These are phyloP conservation scores for Loxodes magnus DNA, from an alignment of 73 alveolate genomes.

Conservation along the genomic window DNA sequence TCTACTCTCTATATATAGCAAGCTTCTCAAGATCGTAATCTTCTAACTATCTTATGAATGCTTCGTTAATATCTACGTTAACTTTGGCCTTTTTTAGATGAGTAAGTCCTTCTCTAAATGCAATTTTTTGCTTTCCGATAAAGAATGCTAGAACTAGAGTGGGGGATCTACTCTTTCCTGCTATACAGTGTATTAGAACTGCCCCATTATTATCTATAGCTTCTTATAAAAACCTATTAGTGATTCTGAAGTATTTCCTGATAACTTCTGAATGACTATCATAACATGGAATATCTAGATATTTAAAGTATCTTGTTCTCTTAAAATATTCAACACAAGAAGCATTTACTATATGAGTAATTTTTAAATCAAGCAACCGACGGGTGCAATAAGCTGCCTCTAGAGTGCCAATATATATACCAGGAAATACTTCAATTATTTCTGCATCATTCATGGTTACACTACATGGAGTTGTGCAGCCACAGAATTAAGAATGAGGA, in stretches of 20 bases:
- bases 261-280: constrained; percentile 65
- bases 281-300: constrained; percentile 48
- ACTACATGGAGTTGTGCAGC: constrained; percentile 60
- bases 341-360: constrained; percentile 55
- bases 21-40: too few relatives aligned
- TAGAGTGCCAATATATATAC: constrained; percentile 48
- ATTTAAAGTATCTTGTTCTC: constrained; percentile 49
- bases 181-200: too few relatives aligned
- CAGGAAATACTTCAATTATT: constrained; percentile 43
- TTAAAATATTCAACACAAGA: constrained; percentile 58
- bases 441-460: constrained; percentile 43
- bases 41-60: too few relatives aligned
- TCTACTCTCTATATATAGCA: too few relatives aligned
- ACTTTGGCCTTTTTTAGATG: too few relatives aligned
- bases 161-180: too few relatives aligned
- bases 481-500: constrained; percentile 67
- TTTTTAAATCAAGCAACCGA: constrained; percentile 41
- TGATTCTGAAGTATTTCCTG: constrained; percentile 55
- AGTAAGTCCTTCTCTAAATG: too few relatives aligned
- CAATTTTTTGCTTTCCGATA: too few relatives aligned
- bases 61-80: too few relatives aligned
- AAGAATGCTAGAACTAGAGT: too few relatives aligned
- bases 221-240: constrained; percentile 61
- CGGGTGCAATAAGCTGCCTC: constrained; percentile 41
- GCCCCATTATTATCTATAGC: constrained; percentile 26